Base-by-base conservation (phyloP, 2,329 filamentous ascomycete species). In the Botrytis porri region DNA sequence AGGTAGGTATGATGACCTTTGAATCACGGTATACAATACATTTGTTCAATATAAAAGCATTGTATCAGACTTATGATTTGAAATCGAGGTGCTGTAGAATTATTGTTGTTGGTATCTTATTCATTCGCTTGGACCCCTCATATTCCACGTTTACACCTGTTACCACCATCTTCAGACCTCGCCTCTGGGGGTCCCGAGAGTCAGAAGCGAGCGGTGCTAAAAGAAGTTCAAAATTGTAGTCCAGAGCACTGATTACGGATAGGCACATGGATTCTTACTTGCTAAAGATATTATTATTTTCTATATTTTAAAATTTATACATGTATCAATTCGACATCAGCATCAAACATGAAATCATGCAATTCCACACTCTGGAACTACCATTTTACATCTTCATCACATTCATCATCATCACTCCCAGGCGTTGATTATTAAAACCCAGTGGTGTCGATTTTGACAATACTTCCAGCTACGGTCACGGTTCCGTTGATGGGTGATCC, bases 401-500 rank as follows among this genome's bases (percentile, higher is more conserved):
- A 25, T 3, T 64, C 20, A 64, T 45, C 9, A 64, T 43, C 9
- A 16, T 45, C 9, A 29, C 18, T 25, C 16, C 18, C 5, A 16
- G 29, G 62, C 14, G 2, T 64, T 2, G 1, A 45, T 4, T 8
- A 7, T 20, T 64, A 63, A 22, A 66, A 66, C 18, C 70, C 48
- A n/a, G 48, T 43, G 0, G 70, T 71, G 25, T 71, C 61, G 32
- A 71, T 59, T 22, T 25, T 57, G 10, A 66, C 48, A 41, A 71
- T 59, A 37, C 70, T 71, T 35, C 61, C 70, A 2, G 70, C 70
- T 45, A 66, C 70, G 8, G 54, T 29, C 3, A 71, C 48, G 8
- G 48, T 71, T 35, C 70, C 70, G 22, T 71, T 71, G 22, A 71
- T 71, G 22, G 70, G 61, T 3, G 48, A 43, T 29, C 48, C 70